phyloP scores from a whole-genome alignment of 805 yeast species.

The Brettanomyces anomalus region DNA sequence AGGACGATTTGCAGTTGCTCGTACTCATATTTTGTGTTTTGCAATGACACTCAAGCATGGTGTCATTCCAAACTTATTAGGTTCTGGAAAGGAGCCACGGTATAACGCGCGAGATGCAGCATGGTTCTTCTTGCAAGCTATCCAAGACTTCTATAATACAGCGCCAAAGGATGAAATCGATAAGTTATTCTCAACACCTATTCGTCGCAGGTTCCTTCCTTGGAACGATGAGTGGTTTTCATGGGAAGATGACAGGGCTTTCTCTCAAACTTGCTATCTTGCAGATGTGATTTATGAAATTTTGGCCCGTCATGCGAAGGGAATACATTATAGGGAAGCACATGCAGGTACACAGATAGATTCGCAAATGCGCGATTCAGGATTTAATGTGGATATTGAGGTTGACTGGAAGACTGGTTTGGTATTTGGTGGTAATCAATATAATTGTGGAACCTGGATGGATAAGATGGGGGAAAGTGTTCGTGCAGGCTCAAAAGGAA shows the following conservation, averaged over 20 bases:
- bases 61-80: constrained; percentile 83
- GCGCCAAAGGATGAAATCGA: constrained; percentile 56
- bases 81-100: constrained; percentile 89
- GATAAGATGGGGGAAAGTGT: constrained; percentile 97
- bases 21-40: constrained; percentile 71
- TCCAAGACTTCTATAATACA: constrained; percentile 66
- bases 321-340: constrained; percentile 84
- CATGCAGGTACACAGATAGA: constrained; percentile 88
- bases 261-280: constrained; percentile 57
- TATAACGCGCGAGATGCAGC: constrained; percentile 96
- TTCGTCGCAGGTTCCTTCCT: constrained; percentile 64
- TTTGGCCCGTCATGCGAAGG: constrained; percentile 78
- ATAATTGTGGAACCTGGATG: constrained; percentile 99
- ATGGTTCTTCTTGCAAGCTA: constrained; percentile 87
- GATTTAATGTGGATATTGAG: constrained; percentile 71
- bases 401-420: constrained; percentile 91
- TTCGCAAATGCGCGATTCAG: constrained; percentile 86
- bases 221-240: constrained; percentile 73
- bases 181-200: constrained; percentile 57
- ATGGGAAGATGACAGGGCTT: constrained; percentile 65
- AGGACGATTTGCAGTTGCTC: constrained; percentile 73
- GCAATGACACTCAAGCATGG: constrained; percentile 94
- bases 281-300: constrained; percentile 78
- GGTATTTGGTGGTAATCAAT: constrained; percentile 84
- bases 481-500: constrained; percentile 76